Percentiles rank a stretch among this genome's conserved stretches.
These are phyloP conservation scores for Aspergillus carbonarius DNA, from an alignment of 2,329 filamentous ascomycete species.

Conservation along the genomic window DNA sequence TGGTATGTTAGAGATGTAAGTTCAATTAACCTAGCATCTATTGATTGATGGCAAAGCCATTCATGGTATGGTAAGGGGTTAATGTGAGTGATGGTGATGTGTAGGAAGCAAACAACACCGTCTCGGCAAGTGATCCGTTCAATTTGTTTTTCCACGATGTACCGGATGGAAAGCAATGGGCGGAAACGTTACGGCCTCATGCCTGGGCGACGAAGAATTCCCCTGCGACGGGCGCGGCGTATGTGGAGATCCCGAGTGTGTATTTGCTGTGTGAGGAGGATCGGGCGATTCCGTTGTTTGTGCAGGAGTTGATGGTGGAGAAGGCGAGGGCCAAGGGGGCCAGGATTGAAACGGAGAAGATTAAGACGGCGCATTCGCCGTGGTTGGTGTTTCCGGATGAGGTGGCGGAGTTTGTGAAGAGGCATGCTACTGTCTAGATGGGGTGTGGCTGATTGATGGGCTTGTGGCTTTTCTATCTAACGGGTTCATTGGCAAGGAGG, in stretches of 20 bases:
- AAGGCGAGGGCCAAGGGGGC: slow-evolving; percentile 27
- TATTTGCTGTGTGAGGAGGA: slow-evolving; percentile 35
- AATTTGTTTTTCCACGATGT: slow-evolving; percentile 34
- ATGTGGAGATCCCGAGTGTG: slow-evolving; percentile 22
- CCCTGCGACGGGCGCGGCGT: slow-evolving; percentile 28
- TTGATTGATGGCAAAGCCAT: too few relatives aligned
- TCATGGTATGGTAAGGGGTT: too few relatives aligned
- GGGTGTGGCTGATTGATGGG: too few relatives aligned
- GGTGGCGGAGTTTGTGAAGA: slow-evolving; percentile 20
- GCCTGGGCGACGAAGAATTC: slow-evolving; percentile 29
- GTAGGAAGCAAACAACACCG: slow-evolving; percentile 24
- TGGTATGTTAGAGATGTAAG: slow-evolving; percentile 34
- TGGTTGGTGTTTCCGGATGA: slow-evolving; percentile 28
- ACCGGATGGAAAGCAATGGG: slow-evolving; percentile 30
- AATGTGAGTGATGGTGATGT: not conserved
- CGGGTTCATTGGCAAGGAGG: too few relatives aligned
- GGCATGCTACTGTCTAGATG: not conserved
- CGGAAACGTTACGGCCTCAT: slow-evolving; percentile 29
- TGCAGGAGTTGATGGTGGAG: slow-evolving; percentile 35
- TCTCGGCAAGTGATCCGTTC: slow-evolving; percentile 25
- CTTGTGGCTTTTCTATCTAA: too few relatives aligned
- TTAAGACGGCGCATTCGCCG: slow-evolving; percentile 29
- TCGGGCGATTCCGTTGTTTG: slow-evolving; percentile 28
- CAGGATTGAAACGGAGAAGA: slow-evolving; percentile 29
- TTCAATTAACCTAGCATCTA: too few relatives aligned